These are phyloP conservation scores for Pichia kudriavzevii DNA, from an alignment of 1,139 yeast species.

Conservation along the genomic window DNA sequence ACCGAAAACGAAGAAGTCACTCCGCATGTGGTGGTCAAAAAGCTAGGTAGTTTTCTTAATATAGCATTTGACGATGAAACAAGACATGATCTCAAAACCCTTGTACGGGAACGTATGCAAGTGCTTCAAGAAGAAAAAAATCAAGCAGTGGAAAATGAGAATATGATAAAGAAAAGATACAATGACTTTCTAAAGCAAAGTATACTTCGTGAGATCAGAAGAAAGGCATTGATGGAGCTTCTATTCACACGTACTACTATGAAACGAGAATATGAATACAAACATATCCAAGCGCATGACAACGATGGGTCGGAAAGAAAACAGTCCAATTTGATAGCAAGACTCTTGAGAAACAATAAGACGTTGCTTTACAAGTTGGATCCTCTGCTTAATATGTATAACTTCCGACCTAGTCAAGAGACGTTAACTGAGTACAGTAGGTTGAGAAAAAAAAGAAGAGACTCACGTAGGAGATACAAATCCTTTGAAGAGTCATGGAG, in stretches of 20 bases:
- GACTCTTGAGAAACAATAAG: neutral
- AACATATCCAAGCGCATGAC: too few relatives aligned
- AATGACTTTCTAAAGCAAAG: neutral
- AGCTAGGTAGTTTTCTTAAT: slow-evolving; percentile 4
- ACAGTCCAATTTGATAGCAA: neutral
- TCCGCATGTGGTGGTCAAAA: too few relatives aligned
- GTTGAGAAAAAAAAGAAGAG: too few relatives aligned
- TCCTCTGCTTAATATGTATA: too few relatives aligned
- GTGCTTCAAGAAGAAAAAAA: neutral
- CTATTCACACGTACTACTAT: slow-evolving; percentile 2
- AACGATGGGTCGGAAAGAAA: too few relatives aligned
- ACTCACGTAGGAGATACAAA: too few relatives aligned
- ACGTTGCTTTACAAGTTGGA: too few relatives aligned
- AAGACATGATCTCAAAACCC: slow-evolving; percentile 1
- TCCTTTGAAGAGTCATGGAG: too few relatives aligned
- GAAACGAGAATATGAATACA: too few relatives aligned
- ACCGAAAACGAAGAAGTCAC: neutral
- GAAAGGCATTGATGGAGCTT: slow-evolving; percentile 2
- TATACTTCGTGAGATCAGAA: neutral
- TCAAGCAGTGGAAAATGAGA: neutral
- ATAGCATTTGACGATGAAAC: neutral
- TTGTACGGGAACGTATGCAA: neutral
- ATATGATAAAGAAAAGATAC: neutral
- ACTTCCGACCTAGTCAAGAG: too few relatives aligned
- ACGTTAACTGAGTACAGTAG: too few relatives aligned